Evolutionary conservation across 73 alveolate species (phyloP).

Genomic region (Breviolum minutum): DNA sequence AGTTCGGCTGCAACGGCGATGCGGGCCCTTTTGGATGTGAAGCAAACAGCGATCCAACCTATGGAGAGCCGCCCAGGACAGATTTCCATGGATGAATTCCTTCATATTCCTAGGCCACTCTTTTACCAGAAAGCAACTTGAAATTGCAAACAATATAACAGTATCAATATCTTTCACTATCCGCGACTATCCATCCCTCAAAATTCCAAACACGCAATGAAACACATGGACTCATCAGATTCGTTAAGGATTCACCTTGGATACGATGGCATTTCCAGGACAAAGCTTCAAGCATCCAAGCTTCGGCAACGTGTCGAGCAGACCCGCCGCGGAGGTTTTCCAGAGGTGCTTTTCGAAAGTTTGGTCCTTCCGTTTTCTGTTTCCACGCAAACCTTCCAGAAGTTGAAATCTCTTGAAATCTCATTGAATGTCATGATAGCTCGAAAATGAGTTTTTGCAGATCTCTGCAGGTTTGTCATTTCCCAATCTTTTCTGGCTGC

Average conservation of each 20-base stretch:
- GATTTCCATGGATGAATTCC: neutral
- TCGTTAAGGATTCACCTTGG: neutral
- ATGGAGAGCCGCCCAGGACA: constrained; percentile 83
- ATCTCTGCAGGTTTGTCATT: no score
- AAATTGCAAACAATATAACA: no score
- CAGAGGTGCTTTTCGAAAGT: neutral
- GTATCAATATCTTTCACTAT: neutral
- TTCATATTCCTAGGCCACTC: no score
- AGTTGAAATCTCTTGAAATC: no score
- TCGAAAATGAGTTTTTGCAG: no score
- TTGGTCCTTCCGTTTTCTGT: no score
- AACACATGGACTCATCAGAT: neutral
- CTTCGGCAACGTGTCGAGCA: constrained; percentile 87
- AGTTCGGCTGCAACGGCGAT: constrained; percentile 87
- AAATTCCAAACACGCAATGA: neutral
- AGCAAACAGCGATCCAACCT: constrained; percentile 32
- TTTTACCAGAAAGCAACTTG: no score
- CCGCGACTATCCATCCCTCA: neutral
- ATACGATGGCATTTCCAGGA: constrained; percentile 29
- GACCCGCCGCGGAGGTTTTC: constrained; percentile 65
- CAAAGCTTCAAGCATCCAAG: constrained; percentile 38
- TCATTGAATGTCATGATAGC: no score
- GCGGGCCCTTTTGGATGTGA: constrained; percentile 83
- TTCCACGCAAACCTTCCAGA: no score
- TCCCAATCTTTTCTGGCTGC: no score